phyloP scores from a whole-genome alignment of 345 rosid species.

The Fremontodendron californicum region DNA sequence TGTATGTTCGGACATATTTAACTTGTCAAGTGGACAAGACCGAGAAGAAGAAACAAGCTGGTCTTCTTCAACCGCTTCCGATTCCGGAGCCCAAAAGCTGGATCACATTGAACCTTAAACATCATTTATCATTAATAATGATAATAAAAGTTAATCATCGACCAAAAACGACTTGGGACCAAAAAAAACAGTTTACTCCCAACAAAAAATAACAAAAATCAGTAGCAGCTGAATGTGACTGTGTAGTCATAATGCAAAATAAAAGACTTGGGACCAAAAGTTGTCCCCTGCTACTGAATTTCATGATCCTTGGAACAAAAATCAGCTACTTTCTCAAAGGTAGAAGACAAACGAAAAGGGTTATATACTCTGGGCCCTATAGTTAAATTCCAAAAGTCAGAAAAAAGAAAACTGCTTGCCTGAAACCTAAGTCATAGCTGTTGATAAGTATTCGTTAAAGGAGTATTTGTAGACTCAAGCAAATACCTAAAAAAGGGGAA shows the following conservation, averaged over 20 bases:
- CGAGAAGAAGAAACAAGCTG: too few relatives aligned
- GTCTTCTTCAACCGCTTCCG: too few relatives aligned
- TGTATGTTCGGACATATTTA: too few relatives aligned
- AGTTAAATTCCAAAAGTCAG: slow-evolving; percentile 13
- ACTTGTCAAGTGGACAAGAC: too few relatives aligned
- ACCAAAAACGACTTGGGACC: too few relatives aligned
- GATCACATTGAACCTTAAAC: too few relatives aligned
- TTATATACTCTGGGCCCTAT: slow-evolving; percentile 18
- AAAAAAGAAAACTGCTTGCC: too few relatives aligned
- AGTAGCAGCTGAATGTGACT: neutral
- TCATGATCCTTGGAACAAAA: slow-evolving; percentile 19
- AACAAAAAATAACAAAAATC: too few relatives aligned
- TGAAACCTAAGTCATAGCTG: slow-evolving; percentile 16
- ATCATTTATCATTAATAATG: too few relatives aligned
- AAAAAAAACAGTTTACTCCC: too few relatives aligned
- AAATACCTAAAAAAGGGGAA: neutral
- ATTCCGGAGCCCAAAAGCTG: too few relatives aligned
- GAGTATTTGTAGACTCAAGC: neutral
- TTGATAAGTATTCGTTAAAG: neutral
- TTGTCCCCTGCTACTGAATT: slow-evolving; percentile 23
- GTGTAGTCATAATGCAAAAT: slow-evolving; percentile 19
- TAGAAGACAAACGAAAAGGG: slow-evolving; percentile 15
- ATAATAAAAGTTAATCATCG: too few relatives aligned
- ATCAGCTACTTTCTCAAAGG: slow-evolving; percentile 19
- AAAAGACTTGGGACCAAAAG: slow-evolving; percentile 19